Percentiles rank a stretch among this genome's conserved stretches.
These are phyloP conservation scores for Colletotrichum acutatum DNA, from an alignment of 2,329 filamentous ascomycete species.

Conservation along the genomic window DNA sequence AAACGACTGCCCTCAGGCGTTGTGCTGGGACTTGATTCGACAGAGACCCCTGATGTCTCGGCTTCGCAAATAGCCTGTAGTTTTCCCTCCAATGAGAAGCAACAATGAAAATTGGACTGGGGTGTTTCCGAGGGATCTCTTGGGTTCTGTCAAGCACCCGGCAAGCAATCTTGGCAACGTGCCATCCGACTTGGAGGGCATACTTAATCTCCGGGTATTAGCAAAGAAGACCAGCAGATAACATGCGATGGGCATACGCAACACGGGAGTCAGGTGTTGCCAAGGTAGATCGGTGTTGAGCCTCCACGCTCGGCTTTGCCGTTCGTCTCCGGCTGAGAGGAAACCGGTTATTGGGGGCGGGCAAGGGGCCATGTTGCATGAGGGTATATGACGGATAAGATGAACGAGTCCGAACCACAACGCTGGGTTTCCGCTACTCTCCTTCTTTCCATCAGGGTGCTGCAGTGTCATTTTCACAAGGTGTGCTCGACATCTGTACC, in stretches of 20 bases:
- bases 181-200: not conserved
- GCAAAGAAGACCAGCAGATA: not conserved
- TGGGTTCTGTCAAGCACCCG: slow-evolving; percentile 16
- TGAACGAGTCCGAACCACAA: not conserved
- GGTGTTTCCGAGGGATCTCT: not conserved
- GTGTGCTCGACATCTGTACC: not conserved
- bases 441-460: not conserved
- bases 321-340: not conserved
- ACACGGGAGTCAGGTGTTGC: not conserved
- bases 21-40: slow-evolving; percentile 21
- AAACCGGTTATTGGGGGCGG: slow-evolving; percentile 1
- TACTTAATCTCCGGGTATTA: slow-evolving; percentile 1
- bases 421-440: not conserved
- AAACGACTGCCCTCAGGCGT: not conserved
- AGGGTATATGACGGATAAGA: slow-evolving; percentile 14
- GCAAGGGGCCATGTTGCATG: not conserved
- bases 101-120: not conserved
- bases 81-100: slow-evolving; percentile 31
- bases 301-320: not conserved
- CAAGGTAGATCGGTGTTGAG: not conserved
- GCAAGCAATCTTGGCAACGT: not conserved
- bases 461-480: not conserved
- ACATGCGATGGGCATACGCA: not conserved
- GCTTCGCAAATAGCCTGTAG: slow-evolving; percentile 20
- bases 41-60: not conserved